phyloP scores from a whole-genome alignment of 2,329 filamentous ascomycete species.

The Rutstroemia sp. region DNA sequence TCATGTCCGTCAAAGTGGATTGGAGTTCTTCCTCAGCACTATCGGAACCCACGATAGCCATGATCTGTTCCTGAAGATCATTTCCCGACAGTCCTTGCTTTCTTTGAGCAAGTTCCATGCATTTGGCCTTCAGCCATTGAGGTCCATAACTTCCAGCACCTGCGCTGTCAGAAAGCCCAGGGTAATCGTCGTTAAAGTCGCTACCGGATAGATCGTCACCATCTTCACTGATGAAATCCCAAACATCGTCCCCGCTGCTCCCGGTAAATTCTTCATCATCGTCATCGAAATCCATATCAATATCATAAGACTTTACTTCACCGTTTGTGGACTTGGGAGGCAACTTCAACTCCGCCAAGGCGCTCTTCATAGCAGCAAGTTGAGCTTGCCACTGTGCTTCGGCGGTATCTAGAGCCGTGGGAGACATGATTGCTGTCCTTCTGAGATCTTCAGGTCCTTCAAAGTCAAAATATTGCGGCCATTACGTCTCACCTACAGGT shows the following conservation, averaged over 20 bases:
- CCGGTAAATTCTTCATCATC: constrained; percentile 48
- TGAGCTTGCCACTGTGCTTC: constrained; percentile 77
- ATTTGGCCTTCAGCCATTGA: constrained; percentile 67
- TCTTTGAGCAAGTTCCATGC: constrained; percentile 53
- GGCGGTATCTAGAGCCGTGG: constrained; percentile 11
- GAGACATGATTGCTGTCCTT: neutral
- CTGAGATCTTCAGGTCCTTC: neutral
- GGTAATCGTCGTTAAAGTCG: constrained; percentile 47
- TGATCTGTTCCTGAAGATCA: constrained; percentile 71
- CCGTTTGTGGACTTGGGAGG: constrained; percentile 34
- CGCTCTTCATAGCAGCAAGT: constrained; percentile 76
- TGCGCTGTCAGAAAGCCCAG: constrained; percentile 22
- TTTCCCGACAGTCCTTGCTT: constrained; percentile 60
- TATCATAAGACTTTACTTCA: constrained; percentile 42
- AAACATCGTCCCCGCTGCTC: constrained; percentile 71
- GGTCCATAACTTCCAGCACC: constrained; percentile 40
- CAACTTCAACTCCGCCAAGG: constrained; percentile 66
- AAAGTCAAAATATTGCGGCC: neutral
- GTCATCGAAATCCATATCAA: constrained; percentile 57
- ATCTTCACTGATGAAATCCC: constrained; percentile 80
- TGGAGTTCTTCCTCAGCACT: constrained; percentile 79
- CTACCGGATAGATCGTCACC: constrained; percentile 61
- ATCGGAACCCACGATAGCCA: constrained; percentile 63
- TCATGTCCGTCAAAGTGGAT: constrained; percentile 77
- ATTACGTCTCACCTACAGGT: neutral